A percentile compares a stretch with the other conserved stretches of the same genome.
Conservation (phyloP, 345 rosid species). For the Arabis alpina region DNA sequence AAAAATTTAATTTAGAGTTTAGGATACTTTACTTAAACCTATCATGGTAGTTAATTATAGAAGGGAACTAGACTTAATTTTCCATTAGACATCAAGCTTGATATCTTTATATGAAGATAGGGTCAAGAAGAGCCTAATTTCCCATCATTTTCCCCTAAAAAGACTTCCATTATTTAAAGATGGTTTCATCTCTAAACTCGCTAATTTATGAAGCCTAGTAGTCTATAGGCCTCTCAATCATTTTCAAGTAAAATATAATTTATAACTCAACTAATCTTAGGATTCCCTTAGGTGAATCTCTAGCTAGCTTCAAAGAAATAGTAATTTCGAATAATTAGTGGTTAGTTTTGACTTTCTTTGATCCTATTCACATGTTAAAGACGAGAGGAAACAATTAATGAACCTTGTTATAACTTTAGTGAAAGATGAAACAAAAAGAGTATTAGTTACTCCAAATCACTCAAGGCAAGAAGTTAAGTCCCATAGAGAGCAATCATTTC, state of each 20-base stretch:
- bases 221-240: conserved; percentile 15
- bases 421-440: conserved; percentile 30
- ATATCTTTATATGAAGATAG: conserved; percentile 5
- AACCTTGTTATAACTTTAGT: not conserved
- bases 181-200: conserved; percentile 10
- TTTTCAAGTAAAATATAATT: conserved; percentile 3
- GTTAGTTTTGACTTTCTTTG: conserved; percentile 20
- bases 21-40: not conserved
- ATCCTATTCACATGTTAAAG: not conserved
- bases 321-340: conserved; percentile 24
- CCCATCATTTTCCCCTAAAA: conserved; percentile 31
- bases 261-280: conserved; percentile 19
- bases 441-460: conserved; percentile 39
- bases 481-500: conserved; percentile 33
- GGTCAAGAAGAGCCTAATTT: conserved; percentile 24
- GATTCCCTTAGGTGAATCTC: conserved; percentile 18
- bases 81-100: not conserved
- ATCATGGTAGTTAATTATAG: not conserved
- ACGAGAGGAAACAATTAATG: conserved; percentile 16
- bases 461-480: conserved; percentile 29
- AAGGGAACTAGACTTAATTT: conserved; percentile 3
- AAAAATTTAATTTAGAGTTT: not conserved
- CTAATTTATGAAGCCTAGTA: conserved; percentile 18
- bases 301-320: not conserved
- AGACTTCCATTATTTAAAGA: conserved; percentile 8